Evolutionary conservation across 2,329 filamentous ascomycete genomes (phyloP).

Genomic region (Botryotinia calthae): DNA sequence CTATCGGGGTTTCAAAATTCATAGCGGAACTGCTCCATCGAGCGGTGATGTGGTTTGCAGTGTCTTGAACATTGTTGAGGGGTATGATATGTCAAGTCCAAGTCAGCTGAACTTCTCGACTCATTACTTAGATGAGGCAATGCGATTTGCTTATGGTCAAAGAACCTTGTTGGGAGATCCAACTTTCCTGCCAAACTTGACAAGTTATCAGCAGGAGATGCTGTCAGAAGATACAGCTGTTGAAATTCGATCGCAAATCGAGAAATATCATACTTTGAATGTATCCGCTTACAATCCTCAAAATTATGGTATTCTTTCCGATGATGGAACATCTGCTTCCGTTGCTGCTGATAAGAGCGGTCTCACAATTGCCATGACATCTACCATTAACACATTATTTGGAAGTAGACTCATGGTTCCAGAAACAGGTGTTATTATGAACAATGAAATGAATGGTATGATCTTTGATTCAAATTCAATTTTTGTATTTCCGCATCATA

Average conservation of each 20-base stretch:
- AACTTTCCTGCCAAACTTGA: constrained; percentile 55
- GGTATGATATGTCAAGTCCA: constrained; percentile 64
- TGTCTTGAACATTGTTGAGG: constrained; percentile 72
- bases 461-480: constrained; percentile 38
- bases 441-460: constrained; percentile 60
- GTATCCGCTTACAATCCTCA: constrained; percentile 60
- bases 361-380: constrained; percentile 61
- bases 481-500: neutral
- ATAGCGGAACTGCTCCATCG: constrained; percentile 69
- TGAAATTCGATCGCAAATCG: constrained; percentile 57
- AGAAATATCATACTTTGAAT: constrained; percentile 55
- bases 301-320: constrained; percentile 54
- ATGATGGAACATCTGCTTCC: constrained; percentile 51
- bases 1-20: constrained; percentile 70
- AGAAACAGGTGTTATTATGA: constrained; percentile 69
- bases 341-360: constrained; percentile 58
- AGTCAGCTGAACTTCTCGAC: constrained; percentile 58
- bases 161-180: constrained; percentile 63
- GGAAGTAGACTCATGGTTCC: constrained; percentile 60
- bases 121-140: constrained; percentile 64
- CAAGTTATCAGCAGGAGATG: constrained; percentile 52
- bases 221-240: constrained; percentile 53
- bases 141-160: constrained; percentile 64
- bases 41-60: constrained; percentile 74
- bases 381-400: constrained; percentile 66